phyloP scores from a whole-genome alignment of 805 yeast species.

The Spencermartinsiella europaea region DNA sequence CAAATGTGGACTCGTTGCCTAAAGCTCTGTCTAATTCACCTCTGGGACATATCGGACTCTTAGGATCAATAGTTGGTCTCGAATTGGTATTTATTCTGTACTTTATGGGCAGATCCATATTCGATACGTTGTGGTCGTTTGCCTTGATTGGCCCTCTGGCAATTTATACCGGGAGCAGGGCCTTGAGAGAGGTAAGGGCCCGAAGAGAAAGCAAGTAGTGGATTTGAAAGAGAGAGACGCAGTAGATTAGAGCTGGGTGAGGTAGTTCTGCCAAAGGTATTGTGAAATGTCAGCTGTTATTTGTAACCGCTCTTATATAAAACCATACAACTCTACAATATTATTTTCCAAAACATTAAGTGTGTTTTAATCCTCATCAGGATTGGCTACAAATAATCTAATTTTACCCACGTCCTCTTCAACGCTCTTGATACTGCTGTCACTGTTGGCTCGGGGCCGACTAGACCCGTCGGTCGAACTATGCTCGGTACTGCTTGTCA shows the following conservation, averaged over 20 bases:
- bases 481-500: conserved; percentile 1
- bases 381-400: conserved; percentile 36
- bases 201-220: conserved; percentile 25
- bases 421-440: conserved; percentile 27
- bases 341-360: too few species aligned
- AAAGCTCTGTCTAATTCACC: conserved; percentile 32
- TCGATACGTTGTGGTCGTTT: conserved; percentile 47
- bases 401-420: conserved; percentile 31
- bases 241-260: conserved; percentile 3
- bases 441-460: conserved; percentile 20
- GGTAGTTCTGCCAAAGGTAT: too few species aligned
- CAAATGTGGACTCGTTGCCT: conserved; percentile 27
- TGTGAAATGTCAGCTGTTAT: too few species aligned
- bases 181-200: conserved; percentile 42
- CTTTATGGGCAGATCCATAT: conserved; percentile 55
- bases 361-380: conserved; percentile 29
- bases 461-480: conserved; percentile 1
- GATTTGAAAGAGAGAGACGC: conserved; percentile 1
- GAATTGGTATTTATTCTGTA: conserved; percentile 55
- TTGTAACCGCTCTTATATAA: too few species aligned
- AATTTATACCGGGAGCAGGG: conserved; percentile 59
- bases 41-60: conserved; percentile 39
- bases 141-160: conserved; percentile 49
- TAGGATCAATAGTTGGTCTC: conserved; percentile 43
- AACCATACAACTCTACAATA: neutral